Evolutionary conservation across 129 eudicot genomes (phyloP).

Genomic region (Glebionis coronaria): DNA sequence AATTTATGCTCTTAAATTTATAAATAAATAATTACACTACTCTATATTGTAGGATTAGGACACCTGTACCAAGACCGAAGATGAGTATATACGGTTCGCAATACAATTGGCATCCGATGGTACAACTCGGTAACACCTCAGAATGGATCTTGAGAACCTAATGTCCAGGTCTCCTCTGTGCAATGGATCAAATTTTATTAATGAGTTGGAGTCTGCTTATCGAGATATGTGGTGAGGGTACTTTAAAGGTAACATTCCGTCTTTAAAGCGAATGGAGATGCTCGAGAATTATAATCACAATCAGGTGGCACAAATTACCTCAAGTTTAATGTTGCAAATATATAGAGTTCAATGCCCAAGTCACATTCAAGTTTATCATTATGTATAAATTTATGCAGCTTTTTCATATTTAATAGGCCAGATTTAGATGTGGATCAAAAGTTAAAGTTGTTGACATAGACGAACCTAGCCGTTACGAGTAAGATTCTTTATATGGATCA

Average conservation of each 20-base stretch:
- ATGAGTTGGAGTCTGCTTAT: constrained; percentile 63
- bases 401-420: no score
- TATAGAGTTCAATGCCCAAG: no score
- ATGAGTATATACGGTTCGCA: constrained; percentile 74
- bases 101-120: constrained; percentile 70
- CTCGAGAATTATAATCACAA: constrained; percentile 46
- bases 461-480: no score
- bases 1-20: no score
- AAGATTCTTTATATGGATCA: no score
- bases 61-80: constrained; percentile 77
- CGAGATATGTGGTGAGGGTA: constrained; percentile 79
- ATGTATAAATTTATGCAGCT: no score
- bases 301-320: constrained; percentile 30
- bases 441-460: no score
- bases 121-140: constrained; percentile 58
- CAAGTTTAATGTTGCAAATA: no score
- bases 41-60: constrained; percentile 53
- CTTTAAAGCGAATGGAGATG: constrained; percentile 52
- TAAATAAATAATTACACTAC: neutral
- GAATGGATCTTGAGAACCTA: constrained; percentile 70
- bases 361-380: no score
- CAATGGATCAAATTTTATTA: constrained; percentile 63
- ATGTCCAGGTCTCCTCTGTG: constrained; percentile 88
- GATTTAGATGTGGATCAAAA: no score
- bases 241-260: constrained; percentile 81